A percentile compares a stretch with the other conserved stretches of the same genome.
These are phyloP conservation scores for Plasmopara halstedii DNA, from an alignment of 352 stramenopile genomes.

Conservation along the genomic window DNA sequence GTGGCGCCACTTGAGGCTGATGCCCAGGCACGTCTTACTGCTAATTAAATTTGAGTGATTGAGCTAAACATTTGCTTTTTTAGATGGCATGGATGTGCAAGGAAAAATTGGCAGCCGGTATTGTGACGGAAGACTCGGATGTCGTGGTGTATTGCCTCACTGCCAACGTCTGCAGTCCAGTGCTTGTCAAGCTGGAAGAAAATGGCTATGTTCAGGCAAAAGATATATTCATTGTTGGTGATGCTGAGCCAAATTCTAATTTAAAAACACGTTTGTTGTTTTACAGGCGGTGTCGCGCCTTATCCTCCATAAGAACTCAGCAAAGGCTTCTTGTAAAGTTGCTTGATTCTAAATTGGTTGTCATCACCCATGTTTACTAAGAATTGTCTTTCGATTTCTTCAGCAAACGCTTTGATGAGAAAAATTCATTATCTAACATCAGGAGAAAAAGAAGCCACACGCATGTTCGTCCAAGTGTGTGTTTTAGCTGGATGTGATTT, in stretches of 20 bases:
- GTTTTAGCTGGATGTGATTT: constrained; percentile 69
- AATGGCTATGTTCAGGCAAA: constrained; percentile 43
- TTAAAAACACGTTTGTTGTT: not conserved
- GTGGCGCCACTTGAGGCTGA: constrained; percentile 74
- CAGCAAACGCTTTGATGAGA: constrained; percentile 48
- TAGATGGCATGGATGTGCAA: constrained; percentile 82
- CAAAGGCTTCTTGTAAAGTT: constrained; percentile 22
- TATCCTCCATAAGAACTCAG: constrained; percentile 42
- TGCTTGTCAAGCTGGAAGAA: constrained; percentile 71
- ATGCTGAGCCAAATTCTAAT: not conserved
- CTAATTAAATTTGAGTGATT: too few species aligned
- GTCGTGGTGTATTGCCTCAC: constrained; percentile 71
- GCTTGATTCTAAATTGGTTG: not conserved
- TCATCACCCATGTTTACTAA: not conserved
- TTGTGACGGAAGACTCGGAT: constrained; percentile 79
- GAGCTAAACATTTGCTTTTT: not conserved
- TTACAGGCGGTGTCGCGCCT: constrained; percentile 42
- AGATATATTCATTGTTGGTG: not conserved
- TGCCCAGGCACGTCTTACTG: constrained; percentile 27
- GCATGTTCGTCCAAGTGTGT: constrained; percentile 80
- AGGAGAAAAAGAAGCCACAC: constrained; percentile 44
- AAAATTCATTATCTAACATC: constrained; percentile 56
- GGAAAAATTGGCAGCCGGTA: constrained; percentile 37
- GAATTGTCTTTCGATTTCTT: not conserved
- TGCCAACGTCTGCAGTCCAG: constrained; percentile 33